Conservation (phyloP, 2,329 filamentous ascomycete genomes). For the Cucurbitaria berberidis region DNA sequence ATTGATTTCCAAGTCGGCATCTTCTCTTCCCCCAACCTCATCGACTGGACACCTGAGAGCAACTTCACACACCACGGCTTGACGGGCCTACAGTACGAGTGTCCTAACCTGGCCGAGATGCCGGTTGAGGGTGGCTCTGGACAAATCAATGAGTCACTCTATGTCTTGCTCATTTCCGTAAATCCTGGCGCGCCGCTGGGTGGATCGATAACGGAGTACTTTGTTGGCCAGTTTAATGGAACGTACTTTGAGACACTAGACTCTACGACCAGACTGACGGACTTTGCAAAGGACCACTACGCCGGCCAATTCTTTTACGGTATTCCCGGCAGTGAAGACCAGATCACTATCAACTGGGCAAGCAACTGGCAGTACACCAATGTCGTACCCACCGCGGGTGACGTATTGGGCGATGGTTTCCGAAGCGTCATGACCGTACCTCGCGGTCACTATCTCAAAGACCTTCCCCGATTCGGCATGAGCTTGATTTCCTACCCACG, state of each 20-base stretch:
- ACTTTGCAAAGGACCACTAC: slow-evolving; percentile 62
- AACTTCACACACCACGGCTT: slow-evolving; percentile 64
- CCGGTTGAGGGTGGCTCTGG: slow-evolving; percentile 47
- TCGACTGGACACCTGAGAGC: slow-evolving; percentile 62
- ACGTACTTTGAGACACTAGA: slow-evolving; percentile 62
- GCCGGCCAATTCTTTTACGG: slow-evolving; percentile 62
- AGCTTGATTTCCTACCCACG: slow-evolving; percentile 60
- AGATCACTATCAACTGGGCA: slow-evolving; percentile 62
- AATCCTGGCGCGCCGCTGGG: slow-evolving; percentile 65
- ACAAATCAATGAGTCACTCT: slow-evolving; percentile 48
- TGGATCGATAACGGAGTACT: slow-evolving; percentile 63
- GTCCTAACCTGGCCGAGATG: slow-evolving; percentile 66
- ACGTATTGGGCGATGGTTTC: slow-evolving; percentile 54
- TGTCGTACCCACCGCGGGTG: slow-evolving; percentile 60
- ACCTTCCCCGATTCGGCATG: slow-evolving; percentile 59
- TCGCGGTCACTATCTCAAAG: slow-evolving; percentile 59
- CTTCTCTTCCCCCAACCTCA: slow-evolving; percentile 66
- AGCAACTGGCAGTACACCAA: slow-evolving; percentile 66
- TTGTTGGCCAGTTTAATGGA: slow-evolving; percentile 67
- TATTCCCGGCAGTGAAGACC: slow-evolving; percentile 50
- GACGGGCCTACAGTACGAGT: slow-evolving; percentile 66
- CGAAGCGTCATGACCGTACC: slow-evolving; percentile 61
- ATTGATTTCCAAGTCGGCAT: slow-evolving; percentile 65
- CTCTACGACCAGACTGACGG: slow-evolving; percentile 50
- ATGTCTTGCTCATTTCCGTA: slow-evolving; percentile 59